phyloP scores from a whole-genome alignment of 345 rosid species.

The Mercurialis annua region DNA sequence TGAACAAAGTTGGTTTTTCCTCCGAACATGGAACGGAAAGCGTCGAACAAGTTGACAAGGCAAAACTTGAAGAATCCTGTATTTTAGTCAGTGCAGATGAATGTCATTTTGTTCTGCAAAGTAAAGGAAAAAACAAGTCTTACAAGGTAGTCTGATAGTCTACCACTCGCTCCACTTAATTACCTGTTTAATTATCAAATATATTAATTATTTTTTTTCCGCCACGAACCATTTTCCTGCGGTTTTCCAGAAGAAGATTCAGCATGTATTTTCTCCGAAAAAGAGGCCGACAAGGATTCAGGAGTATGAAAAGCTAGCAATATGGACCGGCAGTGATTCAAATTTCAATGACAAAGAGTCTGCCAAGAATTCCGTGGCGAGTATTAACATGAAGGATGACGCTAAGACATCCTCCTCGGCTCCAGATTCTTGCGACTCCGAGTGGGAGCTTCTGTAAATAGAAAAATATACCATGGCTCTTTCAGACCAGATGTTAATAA shows the following conservation, averaged over 20 bases:
- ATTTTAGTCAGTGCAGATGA: constrained; percentile 55
- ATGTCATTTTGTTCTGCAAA: constrained; percentile 28
- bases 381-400: constrained; percentile 21
- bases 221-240: constrained; percentile 9
- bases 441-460: constrained; percentile 70
- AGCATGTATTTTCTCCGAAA: constrained; percentile 55
- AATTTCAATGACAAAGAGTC: constrained; percentile 20
- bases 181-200: background rate
- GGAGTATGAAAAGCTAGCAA: constrained; percentile 63
- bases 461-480: constrained; percentile 10
- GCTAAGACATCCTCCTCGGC: constrained; percentile 17
- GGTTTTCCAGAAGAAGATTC: constrained; percentile 50
- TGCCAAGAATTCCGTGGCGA: constrained; percentile 24
- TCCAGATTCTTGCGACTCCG: constrained; percentile 43
- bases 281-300: constrained; percentile 52
- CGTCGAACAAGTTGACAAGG: constrained; percentile 28
- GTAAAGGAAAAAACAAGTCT: constrained; percentile 41
- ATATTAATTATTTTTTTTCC: background rate
- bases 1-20: constrained; percentile 18
- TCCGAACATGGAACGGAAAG: constrained; percentile 25
- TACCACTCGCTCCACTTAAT: background rate
- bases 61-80: constrained; percentile 61
- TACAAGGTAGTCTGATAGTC: constrained; percentile 73
- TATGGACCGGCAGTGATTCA: constrained; percentile 23
- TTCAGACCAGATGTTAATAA: constrained; percentile 21